Evolutionary conservation across 305 asterid genomes (phyloP), one percentile per base, ranked within the genome.

Genomic region (Petunia hybrid): DNA sequence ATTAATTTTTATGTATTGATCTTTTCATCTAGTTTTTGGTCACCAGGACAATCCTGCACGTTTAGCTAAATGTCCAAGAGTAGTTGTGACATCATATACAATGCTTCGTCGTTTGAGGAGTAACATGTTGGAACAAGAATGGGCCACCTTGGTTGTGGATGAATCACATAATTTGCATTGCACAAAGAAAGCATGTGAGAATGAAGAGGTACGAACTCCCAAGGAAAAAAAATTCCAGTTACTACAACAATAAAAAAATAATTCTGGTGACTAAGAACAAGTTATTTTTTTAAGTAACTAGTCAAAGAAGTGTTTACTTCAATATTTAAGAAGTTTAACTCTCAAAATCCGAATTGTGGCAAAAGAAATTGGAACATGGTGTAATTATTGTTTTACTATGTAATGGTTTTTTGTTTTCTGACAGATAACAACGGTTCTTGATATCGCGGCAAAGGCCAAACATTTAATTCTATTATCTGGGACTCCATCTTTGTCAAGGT

Each of bases 401-500:
- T 69, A 53, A 73, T 64, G 75, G 74, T 73, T 41, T 57, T 66
- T 45, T 43, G 38, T 74, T 70, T n/a, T 89, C 84, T 80, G 57
- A 45, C 89, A 95, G 99, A 85, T 91, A 78, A 85, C 86, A 81
- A 89, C 85, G 83, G 92, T 92, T 80, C 95, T 94, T 85, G 95
- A 89, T 66, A 82, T 92, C 81, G 93, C 97, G 65, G 8, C 67
- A 81, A 95, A 94, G 90, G 94, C 87, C 85, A 91, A 92, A 84
- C 98, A 92, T 88, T 90, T 92, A 79, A 89, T 95, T 89, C 93
- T 95, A 76, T 87, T 95, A 16, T 95, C 99, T 14, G 99, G 99
- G 88, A 95, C 99, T 83, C 99, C 99, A 83, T 95, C 98, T 78
- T 86, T 95, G 89, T 94, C 99, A 87, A 95, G 99, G 97, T 95